A percentile compares a stretch with the other conserved stretches of the same genome.
Conservation (phyloP, 768 basidiomycete genomes). For the Suillus ampliporus region DNA sequence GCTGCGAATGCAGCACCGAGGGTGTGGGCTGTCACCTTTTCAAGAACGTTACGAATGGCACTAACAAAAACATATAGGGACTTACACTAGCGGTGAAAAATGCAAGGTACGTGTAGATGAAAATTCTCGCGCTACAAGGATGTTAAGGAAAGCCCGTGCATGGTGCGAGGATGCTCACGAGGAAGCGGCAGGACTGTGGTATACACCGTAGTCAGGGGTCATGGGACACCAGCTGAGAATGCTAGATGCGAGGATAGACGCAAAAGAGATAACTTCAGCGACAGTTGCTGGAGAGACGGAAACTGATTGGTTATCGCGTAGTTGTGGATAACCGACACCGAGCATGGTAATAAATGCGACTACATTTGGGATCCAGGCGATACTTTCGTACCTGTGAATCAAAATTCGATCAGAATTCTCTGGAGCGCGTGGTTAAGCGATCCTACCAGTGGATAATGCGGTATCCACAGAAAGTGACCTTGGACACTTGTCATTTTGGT, state of each 20-base stretch:
- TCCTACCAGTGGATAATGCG: conserved; percentile 61
- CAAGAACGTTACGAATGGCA: no score
- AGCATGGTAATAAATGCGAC: conserved; percentile 70
- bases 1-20: conserved; percentile 54
- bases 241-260: conserved; percentile 49
- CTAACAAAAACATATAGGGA: conserved; percentile 7
- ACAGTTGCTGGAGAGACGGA: conserved; percentile 43
- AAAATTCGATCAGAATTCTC: neutral
- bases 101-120: conserved; percentile 52
- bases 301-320: conserved; percentile 47
- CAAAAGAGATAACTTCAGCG: conserved; percentile 46
- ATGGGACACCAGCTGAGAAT: conserved; percentile 50
- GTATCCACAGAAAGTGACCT: conserved; percentile 71
- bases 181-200: conserved; percentile 57
- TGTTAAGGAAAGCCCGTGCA: conserved; percentile 6
- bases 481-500: neutral
- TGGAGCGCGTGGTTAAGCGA: neutral
- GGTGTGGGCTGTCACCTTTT: conserved; percentile 45
- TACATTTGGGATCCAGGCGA: conserved; percentile 77
- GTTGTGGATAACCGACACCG: conserved; percentile 71
- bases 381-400: conserved; percentile 64
- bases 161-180: conserved; percentile 46
- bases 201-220: conserved; percentile 55
- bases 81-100: conserved; percentile 48
- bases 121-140: conserved; percentile 41